Evolutionary conservation across 768 basidiomycete genomes (phyloP), one percentile per base, ranked within the genome.

Genomic region (Polyporus arcularius): DNA sequence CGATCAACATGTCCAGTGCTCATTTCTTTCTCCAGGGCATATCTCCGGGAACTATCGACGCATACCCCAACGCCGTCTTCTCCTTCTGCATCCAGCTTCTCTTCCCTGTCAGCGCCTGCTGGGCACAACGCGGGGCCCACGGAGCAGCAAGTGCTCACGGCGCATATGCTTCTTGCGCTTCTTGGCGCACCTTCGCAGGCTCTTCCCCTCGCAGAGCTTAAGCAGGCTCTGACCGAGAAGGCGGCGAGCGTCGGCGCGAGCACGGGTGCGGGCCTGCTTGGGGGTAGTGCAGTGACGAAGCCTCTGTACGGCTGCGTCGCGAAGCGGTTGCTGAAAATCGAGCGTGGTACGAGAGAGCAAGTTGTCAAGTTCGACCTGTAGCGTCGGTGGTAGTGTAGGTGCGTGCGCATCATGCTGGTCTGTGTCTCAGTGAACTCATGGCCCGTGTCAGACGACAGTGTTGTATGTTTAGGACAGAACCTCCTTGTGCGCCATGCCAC

Each of bases 301-400:
- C 83, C 89, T 15, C 71, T 92, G 12, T 93, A 90, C 67, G 85
- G 79, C 2, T 91, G 90, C 68, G 88, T 92, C n/a, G 91, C 88
- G 15, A 93, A 92, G 74, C 79, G 88, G 62, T 73, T 93, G 53
- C 70, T 93, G 61, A 88, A 84, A 73, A 90, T 92, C 64, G 90
- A 92, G 53, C 78, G 91, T 45, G 84, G 88, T 18, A 82, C 85
- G 4, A 81, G 89, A 38, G 89, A 90, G 69, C 90, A 93, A 70
- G 78, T 85, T 7, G 89, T 92, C 28, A 83, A 82, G 62, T 93
- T 92, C 70, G 86, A 90, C 70, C 66, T 83, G 47, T 86, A 32
- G 52, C 35, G 15, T 38, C 16, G 10, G 32, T 9, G 18, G n/a
- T 21, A 11, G 38, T 30, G n/a, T 51, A 51, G 35, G 49, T 51